Conservation (phyloP, 2,329 filamentous ascomycete species). For the Pyrenochaeta sp. region DNA sequence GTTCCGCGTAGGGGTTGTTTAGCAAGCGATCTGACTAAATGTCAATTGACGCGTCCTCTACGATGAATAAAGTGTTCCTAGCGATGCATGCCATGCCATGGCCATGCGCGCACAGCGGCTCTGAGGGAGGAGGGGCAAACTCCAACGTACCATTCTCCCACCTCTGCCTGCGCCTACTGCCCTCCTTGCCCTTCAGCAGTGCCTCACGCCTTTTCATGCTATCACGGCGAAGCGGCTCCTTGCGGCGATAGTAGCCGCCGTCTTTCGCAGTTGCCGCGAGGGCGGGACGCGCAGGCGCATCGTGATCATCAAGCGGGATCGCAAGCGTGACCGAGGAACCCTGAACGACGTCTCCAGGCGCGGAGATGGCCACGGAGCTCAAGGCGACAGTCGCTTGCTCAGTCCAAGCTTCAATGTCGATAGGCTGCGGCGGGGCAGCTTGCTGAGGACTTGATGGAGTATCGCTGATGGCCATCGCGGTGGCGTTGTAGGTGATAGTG, state of each 20-base stretch:
- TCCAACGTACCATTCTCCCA: conserved; percentile 85
- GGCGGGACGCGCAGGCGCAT: conserved; percentile 38
- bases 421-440: conserved; percentile 34
- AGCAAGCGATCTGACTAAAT: conserved; percentile 75
- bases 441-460: conserved; percentile 31
- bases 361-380: conserved; percentile 51
- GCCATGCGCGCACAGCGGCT: conserved; percentile 12
- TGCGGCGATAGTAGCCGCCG: conserved; percentile 61
- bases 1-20: conserved; percentile 84
- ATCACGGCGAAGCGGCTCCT: conserved; percentile 66
- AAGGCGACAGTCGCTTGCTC: conserved; percentile 56
- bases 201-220: conserved; percentile 74
- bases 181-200: conserved; percentile 88
- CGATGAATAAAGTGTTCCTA: neutral
- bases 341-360: conserved; percentile 41
- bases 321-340: conserved; percentile 71
- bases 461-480: conserved; percentile 47
- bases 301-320: conserved; percentile 75
- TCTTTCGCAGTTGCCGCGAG: conserved; percentile 48
- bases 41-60: conserved; percentile 9
- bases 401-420: conserved; percentile 60
- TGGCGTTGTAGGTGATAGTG: conserved; percentile 11
- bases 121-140: conserved; percentile 13
- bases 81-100: neutral
- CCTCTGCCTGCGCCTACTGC: conserved; percentile 81